Evolutionary conservation across 495 filamentous ascomycete species (phyloP).

Genomic region (Clavariopsis aquatica): DNA sequence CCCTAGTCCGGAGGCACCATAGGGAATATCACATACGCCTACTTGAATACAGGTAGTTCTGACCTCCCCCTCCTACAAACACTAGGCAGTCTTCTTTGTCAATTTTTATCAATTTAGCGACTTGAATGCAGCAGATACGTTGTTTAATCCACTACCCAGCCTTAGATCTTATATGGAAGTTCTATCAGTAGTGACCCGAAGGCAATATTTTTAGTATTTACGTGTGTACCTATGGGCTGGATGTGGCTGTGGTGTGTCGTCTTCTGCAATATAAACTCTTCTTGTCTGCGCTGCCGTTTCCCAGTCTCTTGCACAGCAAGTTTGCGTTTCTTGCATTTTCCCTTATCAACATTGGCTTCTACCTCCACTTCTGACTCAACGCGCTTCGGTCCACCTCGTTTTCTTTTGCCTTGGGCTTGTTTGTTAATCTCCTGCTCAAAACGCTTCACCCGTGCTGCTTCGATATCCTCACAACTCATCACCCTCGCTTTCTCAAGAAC

Average conservation of each 20-base stretch:
- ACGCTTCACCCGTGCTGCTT: constrained; percentile 16
- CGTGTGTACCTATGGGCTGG: constrained; percentile 1
- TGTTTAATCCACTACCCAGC: no score
- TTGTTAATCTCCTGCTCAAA: constrained; percentile 6
- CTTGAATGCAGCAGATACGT: no score
- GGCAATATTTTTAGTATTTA: no score
- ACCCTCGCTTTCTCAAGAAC: constrained; percentile 1
- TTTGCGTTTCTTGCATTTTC: constrained; percentile 4
- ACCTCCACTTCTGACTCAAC: neutral
- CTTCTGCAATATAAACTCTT: constrained; percentile 1
- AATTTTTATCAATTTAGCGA: no score
- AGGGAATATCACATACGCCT: no score
- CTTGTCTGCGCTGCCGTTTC: constrained; percentile 1
- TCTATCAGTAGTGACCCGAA: no score
- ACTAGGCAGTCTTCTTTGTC: no score
- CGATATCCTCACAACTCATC: constrained; percentile 14
- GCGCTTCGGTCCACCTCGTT: neutral
- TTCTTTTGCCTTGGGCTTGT: constrained; percentile 17
- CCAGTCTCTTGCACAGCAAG: constrained; percentile 4
- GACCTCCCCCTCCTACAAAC: no score
- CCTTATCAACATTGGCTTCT: constrained; percentile 5
- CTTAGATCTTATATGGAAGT: no score
- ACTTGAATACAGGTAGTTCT: no score
- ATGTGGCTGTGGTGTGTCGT: neutral
- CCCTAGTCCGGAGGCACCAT: constrained; percentile 3